phyloP scores from a whole-genome alignment of 805 yeast genomes.

The Ogataea haglerorum region DNA sequence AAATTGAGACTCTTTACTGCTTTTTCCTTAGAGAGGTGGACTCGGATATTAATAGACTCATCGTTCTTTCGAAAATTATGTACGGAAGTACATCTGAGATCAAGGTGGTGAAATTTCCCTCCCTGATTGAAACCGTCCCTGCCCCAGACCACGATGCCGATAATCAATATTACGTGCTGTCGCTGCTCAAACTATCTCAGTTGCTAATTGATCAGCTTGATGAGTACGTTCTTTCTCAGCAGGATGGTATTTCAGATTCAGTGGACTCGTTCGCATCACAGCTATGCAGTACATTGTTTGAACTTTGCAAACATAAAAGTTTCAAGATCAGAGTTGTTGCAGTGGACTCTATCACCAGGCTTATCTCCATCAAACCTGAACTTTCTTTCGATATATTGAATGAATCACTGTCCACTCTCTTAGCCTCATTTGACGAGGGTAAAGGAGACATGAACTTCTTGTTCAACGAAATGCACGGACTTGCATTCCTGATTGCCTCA shows the following conservation, averaged over 20 bases:
- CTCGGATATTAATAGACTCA: conserved; percentile 33
- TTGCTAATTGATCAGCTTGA: conserved; percentile 28
- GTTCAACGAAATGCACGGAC: conserved; percentile 32
- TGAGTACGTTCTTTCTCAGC: conserved; percentile 32
- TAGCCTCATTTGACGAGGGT: conserved; percentile 34
- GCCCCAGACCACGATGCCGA: conserved; percentile 8
- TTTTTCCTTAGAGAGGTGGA: conserved; percentile 31
- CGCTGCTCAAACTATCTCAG: conserved; percentile 29
- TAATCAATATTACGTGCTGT: conserved; percentile 28
- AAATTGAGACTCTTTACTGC: conserved; percentile 28
- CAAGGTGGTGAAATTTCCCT: conserved; percentile 17
- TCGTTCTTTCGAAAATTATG: conserved; percentile 28
- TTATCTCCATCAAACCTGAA: conserved; percentile 36
- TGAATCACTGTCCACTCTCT: conserved; percentile 34
- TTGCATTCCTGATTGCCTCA: conserved; percentile 32
- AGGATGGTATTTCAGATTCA: conserved; percentile 25
- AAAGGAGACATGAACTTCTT: conserved; percentile 20
- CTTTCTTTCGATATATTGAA: conserved; percentile 30
- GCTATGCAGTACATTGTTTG: conserved; percentile 34
- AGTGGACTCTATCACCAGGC: conserved; percentile 32
- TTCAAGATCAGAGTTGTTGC: conserved; percentile 42
- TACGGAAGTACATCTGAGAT: conserved; percentile 17
- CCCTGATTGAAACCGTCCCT: conserved; percentile 18
- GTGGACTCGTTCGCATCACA: conserved; percentile 29
- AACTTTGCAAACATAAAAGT: conserved; percentile 36